phyloP scores from a whole-genome alignment of 257 asterid genomes.

The Asclepias syriaca region DNA sequence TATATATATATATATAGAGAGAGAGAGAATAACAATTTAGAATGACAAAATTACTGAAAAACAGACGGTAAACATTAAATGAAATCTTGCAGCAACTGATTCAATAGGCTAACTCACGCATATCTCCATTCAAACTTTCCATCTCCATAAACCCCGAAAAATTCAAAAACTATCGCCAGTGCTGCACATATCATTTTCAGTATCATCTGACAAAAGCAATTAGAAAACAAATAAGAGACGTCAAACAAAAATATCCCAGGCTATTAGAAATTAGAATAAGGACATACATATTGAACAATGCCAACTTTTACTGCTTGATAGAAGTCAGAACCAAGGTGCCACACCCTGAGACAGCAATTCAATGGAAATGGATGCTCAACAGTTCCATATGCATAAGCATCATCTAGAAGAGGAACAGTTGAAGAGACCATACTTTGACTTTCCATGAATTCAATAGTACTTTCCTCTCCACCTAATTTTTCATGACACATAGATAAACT shows the following conservation, averaged over 20 bases:
- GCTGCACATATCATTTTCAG: slow-evolving; percentile 90
- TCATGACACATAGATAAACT: slow-evolving; percentile 11
- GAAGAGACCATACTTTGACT: slow-evolving; percentile 53
- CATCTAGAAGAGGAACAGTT: slow-evolving; percentile 79
- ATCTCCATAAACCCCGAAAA: slow-evolving; percentile 82
- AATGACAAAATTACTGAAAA: neutral
- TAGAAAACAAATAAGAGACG: slow-evolving; percentile 13
- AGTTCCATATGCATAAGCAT: slow-evolving; percentile 87
- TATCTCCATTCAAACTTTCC: slow-evolving; percentile 94
- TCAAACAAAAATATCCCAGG: neutral
- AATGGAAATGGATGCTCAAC: slow-evolving; percentile 96
- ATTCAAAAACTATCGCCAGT: slow-evolving; percentile 71
- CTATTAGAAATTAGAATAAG: neutral
- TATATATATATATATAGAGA: neutral
- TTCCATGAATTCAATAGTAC: slow-evolving; percentile 87
- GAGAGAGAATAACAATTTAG: neutral
- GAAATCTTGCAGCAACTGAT: neutral
- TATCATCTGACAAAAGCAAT: slow-evolving; percentile 60
- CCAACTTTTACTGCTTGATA: slow-evolving; percentile 94
- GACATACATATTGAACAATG: slow-evolving; percentile 88
- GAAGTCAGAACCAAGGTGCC: slow-evolving; percentile 89
- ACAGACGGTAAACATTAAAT: neutral
- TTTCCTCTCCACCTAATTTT: slow-evolving; percentile 84
- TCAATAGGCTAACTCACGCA: slow-evolving; percentile 55
- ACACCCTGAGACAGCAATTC: slow-evolving; percentile 58